Evolutionary conservation across 192 early-diverging fungal species (phyloP), one percentile per base, ranked within the genome.

Genomic region (Linnemannia schmuckeri): DNA sequence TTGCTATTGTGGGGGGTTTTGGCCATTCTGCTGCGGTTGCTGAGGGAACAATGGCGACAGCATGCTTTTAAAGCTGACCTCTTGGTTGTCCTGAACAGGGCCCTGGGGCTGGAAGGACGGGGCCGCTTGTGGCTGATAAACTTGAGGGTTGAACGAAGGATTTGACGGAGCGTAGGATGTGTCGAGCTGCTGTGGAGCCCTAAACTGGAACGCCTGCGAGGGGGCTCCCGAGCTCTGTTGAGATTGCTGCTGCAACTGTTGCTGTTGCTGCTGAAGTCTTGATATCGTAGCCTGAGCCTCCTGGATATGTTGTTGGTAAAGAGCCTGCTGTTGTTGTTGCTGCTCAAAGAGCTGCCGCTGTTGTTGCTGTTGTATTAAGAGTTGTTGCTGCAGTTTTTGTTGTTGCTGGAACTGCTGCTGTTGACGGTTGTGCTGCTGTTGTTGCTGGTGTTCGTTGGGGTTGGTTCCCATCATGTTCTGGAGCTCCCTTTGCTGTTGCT

Each of bases 261-360:
- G 70, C 40, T 86, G 83, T 20, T 86, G 83, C 18, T 86, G 79
- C 37, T 87, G 85, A 37, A 87, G 79, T 24, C 85, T 74, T 17
- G 49, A 20, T 46, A 87, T 87, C 35, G 85, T 87, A 30, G 80
- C 85, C 24, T 87, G 85, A 13, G 85, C 85, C 30, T 87, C 76
- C 35, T 87, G 85, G 35, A 87, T 87, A 35, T 87, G 85, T 30
- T 81, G 57, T 63, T 87, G 85, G 52, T 81, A 87, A 20, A 80
- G 54, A 2, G 63, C 85, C 15, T 87, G 85, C 57, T 87, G 85
- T 6, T 87, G 85, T 33, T 81, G 79, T 40, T 87, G 85, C 37
- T 81, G 74, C 42, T 81, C 69, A 33, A 68, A 72, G 3, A 77
- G 79, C 24, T 87, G 79, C 44, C 75, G 79, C 44, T 87, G 85